Percentiles rank a stretch among this genome's conserved stretches.
These are phyloP conservation scores for Schoenoplectus tabernaemontani DNA, from an alignment of 202 grass and related monocot species.

Conservation along the genomic window DNA sequence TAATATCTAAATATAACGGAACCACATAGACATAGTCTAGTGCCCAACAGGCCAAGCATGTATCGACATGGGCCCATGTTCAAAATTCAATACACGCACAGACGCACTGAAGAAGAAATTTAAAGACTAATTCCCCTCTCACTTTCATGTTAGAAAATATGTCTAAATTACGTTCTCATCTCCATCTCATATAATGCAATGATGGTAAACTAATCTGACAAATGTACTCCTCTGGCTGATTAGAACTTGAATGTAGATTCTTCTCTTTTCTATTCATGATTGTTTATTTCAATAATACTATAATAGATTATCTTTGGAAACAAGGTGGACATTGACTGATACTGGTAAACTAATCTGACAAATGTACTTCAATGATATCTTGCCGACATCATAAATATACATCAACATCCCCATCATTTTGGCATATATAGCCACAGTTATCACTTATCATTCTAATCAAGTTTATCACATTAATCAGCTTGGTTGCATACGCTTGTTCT, in stretches of 20 bases:
- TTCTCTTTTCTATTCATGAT: background rate
- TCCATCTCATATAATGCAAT: no score
- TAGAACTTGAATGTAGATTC: background rate
- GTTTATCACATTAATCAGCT: background rate
- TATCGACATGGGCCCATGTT: no score
- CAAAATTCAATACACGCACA: no score
- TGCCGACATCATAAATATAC: slow-evolving; percentile 11
- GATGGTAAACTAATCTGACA: no score
- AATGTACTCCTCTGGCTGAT: background rate
- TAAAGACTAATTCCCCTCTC: no score
- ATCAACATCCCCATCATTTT: background rate
- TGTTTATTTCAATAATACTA: background rate
- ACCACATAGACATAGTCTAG: no score
- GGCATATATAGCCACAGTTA: background rate
- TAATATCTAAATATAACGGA: no score
- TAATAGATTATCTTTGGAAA: background rate
- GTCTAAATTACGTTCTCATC: no score
- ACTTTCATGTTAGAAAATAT: no score
- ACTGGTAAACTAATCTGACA: background rate
- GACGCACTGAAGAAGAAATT: no score
- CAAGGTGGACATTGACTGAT: background rate
- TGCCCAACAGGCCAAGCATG: no score
- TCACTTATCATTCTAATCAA: background rate
- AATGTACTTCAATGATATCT: background rate
- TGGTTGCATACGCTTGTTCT: background rate